Evolutionary conservation across 306 rosid genomes (phyloP).

Genomic region (Cucumis melo): DNA sequence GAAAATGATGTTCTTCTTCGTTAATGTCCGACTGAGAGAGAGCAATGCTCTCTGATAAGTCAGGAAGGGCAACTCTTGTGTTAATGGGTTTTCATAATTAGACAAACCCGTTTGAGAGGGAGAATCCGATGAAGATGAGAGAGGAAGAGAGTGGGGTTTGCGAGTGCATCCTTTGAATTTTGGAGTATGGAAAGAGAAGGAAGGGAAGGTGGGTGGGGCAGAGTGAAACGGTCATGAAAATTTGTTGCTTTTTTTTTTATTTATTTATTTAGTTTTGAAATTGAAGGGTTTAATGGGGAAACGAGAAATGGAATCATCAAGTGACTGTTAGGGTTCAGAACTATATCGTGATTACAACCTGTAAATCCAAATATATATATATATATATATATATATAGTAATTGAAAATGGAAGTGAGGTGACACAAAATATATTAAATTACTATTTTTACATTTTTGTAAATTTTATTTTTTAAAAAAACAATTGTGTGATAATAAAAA

Average conservation of each 20-base stretch:
- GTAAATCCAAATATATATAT: neutral
- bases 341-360: neutral
- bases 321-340: slow-evolving; percentile 41
- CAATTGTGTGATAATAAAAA: too few species aligned
- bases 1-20: neutral
- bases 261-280: neutral
- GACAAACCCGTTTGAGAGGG: neutral
- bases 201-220: neutral
- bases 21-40: neutral
- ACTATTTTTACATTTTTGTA: too few species aligned
- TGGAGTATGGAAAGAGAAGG: neutral
- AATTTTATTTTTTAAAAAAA: too few species aligned
- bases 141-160: neutral
- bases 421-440: too few species aligned
- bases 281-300: neutral
- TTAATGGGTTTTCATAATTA: slow-evolving; percentile 16
- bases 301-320: neutral
- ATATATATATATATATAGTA: too few species aligned
- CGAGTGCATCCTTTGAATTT: neutral
- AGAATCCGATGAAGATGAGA: neutral
- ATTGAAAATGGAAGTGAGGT: too few species aligned
- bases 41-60: neutral
- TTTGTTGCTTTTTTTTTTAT: neutral
- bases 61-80: neutral
- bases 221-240: slow-evolving; percentile 43